Evolutionary conservation across 805 yeast genomes (phyloP).

Genomic region (Saturnispora silvae): DNA sequence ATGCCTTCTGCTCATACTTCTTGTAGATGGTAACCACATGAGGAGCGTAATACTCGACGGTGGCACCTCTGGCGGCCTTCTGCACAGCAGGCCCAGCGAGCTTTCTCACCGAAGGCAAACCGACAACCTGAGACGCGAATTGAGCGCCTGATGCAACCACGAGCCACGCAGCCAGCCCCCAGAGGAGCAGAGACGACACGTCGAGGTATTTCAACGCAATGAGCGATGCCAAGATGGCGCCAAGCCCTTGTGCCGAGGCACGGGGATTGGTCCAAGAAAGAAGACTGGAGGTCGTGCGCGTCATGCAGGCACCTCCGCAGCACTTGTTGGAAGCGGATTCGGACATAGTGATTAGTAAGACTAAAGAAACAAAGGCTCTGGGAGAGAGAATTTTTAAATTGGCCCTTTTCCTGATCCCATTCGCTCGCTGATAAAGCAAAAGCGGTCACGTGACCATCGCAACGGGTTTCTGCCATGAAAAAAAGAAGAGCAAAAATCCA

Average conservation of each 20-base stretch:
- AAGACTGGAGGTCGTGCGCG: slow-evolving; percentile 25
- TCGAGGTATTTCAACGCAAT: slow-evolving; percentile 53
- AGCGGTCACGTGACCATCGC: too few relatives aligned
- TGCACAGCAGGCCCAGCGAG: slow-evolving; percentile 61
- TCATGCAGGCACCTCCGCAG: slow-evolving; percentile 25
- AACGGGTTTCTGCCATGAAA: too few relatives aligned
- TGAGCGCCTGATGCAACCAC: slow-evolving; percentile 61
- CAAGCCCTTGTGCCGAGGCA: slow-evolving; percentile 68
- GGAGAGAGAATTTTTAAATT: too few relatives aligned
- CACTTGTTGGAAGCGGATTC: slow-evolving; percentile 13
- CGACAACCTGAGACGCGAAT: slow-evolving; percentile 65
- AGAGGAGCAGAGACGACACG: slow-evolving; percentile 50
- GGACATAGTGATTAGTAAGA: slow-evolving; percentile 1
- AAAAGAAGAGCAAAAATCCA: too few relatives aligned
- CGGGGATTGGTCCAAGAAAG: slow-evolving; percentile 71
- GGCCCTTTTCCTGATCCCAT: too few relatives aligned
- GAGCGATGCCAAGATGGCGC: slow-evolving; percentile 44
- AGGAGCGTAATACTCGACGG: slow-evolving; percentile 21
- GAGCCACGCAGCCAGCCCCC: slow-evolving; percentile 48
- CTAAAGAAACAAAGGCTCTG: not conserved
- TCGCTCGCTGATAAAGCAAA: too few relatives aligned
- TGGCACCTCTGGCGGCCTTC: slow-evolving; percentile 23
- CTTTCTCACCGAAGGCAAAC: slow-evolving; percentile 71
- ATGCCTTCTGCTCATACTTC: slow-evolving; percentile 40
- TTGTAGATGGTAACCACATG: slow-evolving; percentile 34